Conservation (phyloP, 2,329 filamentous ascomycete species). For the Talaromyces sp. region DNA sequence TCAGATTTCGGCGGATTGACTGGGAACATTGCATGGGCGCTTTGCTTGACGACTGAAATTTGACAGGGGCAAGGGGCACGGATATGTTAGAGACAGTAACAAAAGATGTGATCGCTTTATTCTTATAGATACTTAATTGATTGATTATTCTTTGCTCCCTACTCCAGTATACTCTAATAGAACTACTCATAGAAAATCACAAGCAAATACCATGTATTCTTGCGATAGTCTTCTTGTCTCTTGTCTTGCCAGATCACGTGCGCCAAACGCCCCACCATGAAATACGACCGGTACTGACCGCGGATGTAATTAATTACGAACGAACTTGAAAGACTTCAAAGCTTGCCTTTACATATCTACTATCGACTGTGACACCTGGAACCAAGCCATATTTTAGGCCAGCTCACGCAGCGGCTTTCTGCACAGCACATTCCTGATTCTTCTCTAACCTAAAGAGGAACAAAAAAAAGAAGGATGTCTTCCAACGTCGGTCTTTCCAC, state of each 20-base stretch:
- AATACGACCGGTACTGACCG: background rate
- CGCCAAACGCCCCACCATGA: background rate
- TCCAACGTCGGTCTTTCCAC: constrained; percentile 96
- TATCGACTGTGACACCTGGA: background rate
- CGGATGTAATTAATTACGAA: background rate
- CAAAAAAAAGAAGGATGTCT: constrained; percentile 58
- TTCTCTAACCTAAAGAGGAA: background rate
- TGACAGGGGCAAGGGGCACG: constrained; percentile 7
- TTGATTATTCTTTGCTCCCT: background rate
- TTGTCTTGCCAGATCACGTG: background rate
- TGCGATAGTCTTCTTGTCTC: background rate
- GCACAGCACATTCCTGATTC: background rate
- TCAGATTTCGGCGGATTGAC: constrained; percentile 3
- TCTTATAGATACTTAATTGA: constrained; percentile 13
- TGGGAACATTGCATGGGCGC: constrained; percentile 6
- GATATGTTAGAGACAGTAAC: constrained; percentile 10
- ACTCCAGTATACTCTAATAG: background rate
- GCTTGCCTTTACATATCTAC: background rate
- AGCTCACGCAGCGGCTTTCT: background rate
- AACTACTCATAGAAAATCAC: background rate
- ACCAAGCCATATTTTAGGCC: background rate
- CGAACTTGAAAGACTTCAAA: background rate
- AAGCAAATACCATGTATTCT: too few species aligned
- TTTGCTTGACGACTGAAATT: constrained; percentile 8
- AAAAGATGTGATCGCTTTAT: constrained; percentile 11